Percentiles rank a stretch among this genome's conserved stretches.
Evolutionary conservation across 176 grass and related monocot species (phyloP).

Genomic region (Zea luxurians): DNA sequence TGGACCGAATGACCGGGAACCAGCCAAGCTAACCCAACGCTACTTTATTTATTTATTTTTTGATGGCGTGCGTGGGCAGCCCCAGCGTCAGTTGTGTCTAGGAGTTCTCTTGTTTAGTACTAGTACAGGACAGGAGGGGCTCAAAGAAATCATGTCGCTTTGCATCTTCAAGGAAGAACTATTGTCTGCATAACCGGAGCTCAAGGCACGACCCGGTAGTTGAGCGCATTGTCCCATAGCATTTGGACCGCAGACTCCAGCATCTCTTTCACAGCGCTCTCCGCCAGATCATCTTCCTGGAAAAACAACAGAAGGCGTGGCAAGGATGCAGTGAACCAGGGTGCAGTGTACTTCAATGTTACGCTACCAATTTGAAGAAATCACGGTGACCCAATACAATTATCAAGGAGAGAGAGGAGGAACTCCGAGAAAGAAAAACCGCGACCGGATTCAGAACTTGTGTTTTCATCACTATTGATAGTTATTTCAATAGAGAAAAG

Average conservation of each 20-base stretch:
- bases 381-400: not conserved
- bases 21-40: too few species aligned
- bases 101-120: too few species aligned
- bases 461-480: not conserved
- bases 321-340: not conserved
- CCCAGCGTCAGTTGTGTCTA: too few species aligned
- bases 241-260: constrained; percentile 30
- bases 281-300: constrained; percentile 17
- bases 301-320: not conserved
- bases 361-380: not conserved
- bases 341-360: not conserved
- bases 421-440: not conserved
- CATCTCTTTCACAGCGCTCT: constrained; percentile 34
- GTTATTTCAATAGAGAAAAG: not conserved
- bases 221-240: constrained; percentile 41
- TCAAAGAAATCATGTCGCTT: not conserved
- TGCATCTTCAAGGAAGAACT: not conserved
- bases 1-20: too few species aligned
- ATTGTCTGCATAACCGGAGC: not conserved
- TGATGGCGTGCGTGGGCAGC: too few species aligned
- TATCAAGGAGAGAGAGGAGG: too few species aligned
- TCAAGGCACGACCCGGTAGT: constrained; percentile 31
- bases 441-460: not conserved
- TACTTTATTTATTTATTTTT: too few species aligned
- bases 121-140: not conserved